phyloP scores from a whole-genome alignment of 2,329 filamentous ascomycete genomes.

The Penicillium griseofulvum region DNA sequence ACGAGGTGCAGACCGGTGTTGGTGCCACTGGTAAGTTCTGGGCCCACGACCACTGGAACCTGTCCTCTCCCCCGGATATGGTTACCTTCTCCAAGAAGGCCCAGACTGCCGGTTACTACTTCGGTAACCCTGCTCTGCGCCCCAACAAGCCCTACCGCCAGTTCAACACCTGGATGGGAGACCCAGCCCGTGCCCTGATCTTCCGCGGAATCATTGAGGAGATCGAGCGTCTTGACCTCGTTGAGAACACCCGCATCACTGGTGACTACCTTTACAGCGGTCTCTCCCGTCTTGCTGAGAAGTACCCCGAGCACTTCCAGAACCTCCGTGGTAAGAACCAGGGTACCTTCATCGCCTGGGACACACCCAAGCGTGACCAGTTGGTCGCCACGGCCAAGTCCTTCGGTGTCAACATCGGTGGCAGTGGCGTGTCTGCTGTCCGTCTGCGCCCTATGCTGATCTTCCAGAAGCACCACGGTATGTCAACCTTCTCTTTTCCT shows the following conservation, averaged over 20 bases:
- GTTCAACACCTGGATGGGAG: conserved; percentile 98
- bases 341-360: conserved; percentile 92
- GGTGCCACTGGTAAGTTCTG: conserved; percentile 93
- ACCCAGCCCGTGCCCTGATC: conserved; percentile 77
- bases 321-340: conserved; percentile 84
- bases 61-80: conserved; percentile 78
- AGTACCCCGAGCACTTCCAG: conserved; percentile 73
- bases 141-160: conserved; percentile 94
- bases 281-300: conserved; percentile 64
- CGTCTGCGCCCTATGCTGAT: conserved; percentile 84
- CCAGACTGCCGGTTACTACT: conserved; percentile 91
- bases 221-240: conserved; percentile 72
- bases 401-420: conserved; percentile 82
- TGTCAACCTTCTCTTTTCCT: conserved; percentile 19
- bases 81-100: conserved; percentile 96
- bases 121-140: conserved; percentile 71
- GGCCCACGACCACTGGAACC: conserved; percentile 93
- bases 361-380: conserved; percentile 65
- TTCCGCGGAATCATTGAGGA: conserved; percentile 85
- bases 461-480: conserved; percentile 63
- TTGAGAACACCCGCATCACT: conserved; percentile 71
- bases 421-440: conserved; percentile 72
- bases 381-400: conserved; percentile 76
- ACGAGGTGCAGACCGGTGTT: conserved; percentile 91
- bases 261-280: conserved; percentile 75